A percentile compares a stretch with the other conserved stretches of the same genome.
Conservation (phyloP, 83 land plant species). For the Picea abies region DNA sequence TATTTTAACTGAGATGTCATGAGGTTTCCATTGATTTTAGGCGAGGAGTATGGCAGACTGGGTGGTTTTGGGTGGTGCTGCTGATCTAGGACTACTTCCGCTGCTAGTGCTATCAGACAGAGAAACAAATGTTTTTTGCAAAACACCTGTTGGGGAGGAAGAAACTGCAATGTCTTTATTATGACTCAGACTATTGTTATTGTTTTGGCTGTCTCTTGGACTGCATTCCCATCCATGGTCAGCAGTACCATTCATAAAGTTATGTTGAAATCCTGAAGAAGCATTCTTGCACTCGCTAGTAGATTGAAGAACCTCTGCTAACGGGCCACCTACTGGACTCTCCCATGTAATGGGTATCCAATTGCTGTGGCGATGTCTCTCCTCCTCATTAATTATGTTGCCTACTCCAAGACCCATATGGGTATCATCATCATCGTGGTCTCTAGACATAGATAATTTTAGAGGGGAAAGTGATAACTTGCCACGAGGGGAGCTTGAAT, state of each 20-base stretch:
- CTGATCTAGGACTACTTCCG: constrained; percentile 71
- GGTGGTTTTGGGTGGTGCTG: not conserved
- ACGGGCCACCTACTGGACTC: constrained; percentile 69
- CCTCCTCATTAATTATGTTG: constrained; percentile 1
- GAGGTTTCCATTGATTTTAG: not conserved
- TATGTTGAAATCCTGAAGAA: constrained; percentile 2
- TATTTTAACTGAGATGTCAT: not conserved
- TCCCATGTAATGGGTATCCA: constrained; percentile 65
- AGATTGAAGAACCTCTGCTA: constrained; percentile 64
- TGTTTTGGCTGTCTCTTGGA: constrained; percentile 14
- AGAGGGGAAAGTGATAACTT: constrained; percentile 52
- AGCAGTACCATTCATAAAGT: constrained; percentile 43
- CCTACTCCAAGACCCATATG: constrained; percentile 30
- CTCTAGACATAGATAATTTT: constrained; percentile 27
- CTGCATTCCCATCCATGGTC: constrained; percentile 55
- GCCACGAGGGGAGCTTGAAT: constrained; percentile 23
- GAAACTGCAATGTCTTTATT: constrained; percentile 13
- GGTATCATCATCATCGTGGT: not conserved
- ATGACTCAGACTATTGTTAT: not conserved
- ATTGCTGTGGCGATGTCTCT: constrained; percentile 20
- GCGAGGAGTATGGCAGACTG: not conserved
- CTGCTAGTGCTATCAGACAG: constrained; percentile 63
- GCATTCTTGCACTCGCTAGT: constrained; percentile 6
- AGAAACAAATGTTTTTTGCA: constrained; percentile 68
- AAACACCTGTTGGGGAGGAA: constrained; percentile 75